Base-by-base conservation (phyloP, 2,329 filamentous ascomycete genomes). In the Sporothrix inflata region DNA sequence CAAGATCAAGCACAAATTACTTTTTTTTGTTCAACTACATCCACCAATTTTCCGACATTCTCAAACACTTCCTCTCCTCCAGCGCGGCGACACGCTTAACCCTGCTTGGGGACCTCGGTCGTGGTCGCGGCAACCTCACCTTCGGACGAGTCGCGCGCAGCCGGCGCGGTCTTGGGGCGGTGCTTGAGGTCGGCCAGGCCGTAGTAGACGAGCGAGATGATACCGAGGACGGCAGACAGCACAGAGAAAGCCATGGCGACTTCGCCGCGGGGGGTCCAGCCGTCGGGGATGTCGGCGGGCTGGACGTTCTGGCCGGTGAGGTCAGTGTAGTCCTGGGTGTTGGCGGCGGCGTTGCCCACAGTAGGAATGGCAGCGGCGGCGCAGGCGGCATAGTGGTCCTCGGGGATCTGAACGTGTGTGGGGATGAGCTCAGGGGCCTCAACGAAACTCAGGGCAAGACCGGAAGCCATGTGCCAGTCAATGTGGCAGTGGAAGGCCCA, bases 401-500 rank as follows among this genome's bases (percentile, higher is more conserved):
- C 76, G 0, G 92, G 92, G 24, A 97, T 87, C 63, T 81, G 82
- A 47, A 91, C 76, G 0, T 80, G 82, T 73, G 86, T 80, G 77
- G 94, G 92, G 0, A 96, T 78, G 21, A 88, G 85, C 3, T 85
- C 78, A 0, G 90, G 90, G 0, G 88, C 86, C 79, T 91, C 90
- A 74, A 92, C 80, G 75, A 93, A 86, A 0, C 88, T 89, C 30
- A 89, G 86, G 3, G 89, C 83, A 2, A 93, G 84, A n/a, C 91
- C 91, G 3, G 88, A 89, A 0, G 86, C 82, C 72, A 92, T 84
- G 78, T 94, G 91, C 91, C 91, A 95, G 78, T 93, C 91, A 70
- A 94, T 91, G 79, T 95, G 92, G 80, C 92, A 94, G 81, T 94
- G 92, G 82, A 94, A 92, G 4, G 92, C 65, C 79, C 80, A 82